A percentile compares a stretch with the other conserved stretches of the same genome.
Conservation (phyloP, 768 basidiomycete genomes). For the Auriscalpium vulgare region DNA sequence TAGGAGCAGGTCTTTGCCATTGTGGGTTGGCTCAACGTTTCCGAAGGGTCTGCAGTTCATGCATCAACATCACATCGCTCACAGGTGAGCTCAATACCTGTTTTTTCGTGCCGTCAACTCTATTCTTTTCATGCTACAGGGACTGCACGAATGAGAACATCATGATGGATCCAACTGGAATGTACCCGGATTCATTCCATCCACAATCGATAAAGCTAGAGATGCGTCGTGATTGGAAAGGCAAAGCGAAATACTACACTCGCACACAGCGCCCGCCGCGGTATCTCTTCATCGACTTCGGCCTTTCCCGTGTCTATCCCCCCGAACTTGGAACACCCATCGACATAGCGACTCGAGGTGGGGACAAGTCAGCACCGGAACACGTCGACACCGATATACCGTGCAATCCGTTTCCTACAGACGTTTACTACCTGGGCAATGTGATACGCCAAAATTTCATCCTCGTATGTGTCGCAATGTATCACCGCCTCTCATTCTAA, state of each 20-base stretch:
- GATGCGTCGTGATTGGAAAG: neutral
- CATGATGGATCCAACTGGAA: conserved; percentile 6
- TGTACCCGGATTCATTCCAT: conserved; percentile 4
- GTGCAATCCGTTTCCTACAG: conserved; percentile 19
- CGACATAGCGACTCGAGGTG: conserved; percentile 15
- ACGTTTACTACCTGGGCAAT: conserved; percentile 21
- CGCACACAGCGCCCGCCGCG: conserved; percentile 19
- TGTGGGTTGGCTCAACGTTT: neutral
- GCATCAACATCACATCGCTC: conserved; percentile 17
- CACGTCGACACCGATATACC: conserved; percentile 1
- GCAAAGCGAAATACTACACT: conserved; percentile 11
- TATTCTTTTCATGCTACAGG: neutral
- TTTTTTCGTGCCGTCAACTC: neutral
- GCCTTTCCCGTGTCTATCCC: conserved; percentile 17
- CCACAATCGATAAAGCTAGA: conserved; percentile 2
- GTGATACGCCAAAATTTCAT: conserved; percentile 14
- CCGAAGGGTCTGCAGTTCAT: conserved; percentile 18
- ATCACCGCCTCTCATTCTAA: neutral
- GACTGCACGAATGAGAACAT: conserved; percentile 9
- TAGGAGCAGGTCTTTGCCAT: neutral
- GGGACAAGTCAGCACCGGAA: conserved; percentile 21
- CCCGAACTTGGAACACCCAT: neutral
- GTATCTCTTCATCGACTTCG: conserved; percentile 26
- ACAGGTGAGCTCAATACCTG: conserved; percentile 7
- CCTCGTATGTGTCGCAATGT: conserved; percentile 1